Evolutionary conservation across 768 basidiomycete genomes (phyloP).

Genomic region (Ramaria rubella): DNA sequence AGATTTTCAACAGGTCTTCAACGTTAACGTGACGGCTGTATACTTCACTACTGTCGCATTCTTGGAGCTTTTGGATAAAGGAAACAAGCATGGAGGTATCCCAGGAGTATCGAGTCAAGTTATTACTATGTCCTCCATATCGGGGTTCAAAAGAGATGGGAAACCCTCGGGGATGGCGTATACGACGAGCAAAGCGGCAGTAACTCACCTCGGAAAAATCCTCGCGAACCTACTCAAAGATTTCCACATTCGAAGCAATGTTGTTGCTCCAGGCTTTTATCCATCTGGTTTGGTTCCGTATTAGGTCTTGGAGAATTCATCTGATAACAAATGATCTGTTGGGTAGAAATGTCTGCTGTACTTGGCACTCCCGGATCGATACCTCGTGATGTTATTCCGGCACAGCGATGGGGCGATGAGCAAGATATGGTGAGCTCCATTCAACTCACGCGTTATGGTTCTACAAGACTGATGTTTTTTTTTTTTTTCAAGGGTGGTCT

Average conservation of each 20-base stretch:
- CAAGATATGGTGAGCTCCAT: constrained; percentile 24
- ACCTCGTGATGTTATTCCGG: constrained; percentile 47
- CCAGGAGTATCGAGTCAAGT: constrained; percentile 50
- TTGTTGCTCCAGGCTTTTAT: constrained; percentile 72
- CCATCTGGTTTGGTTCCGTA: constrained; percentile 53
- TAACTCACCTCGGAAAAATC: constrained; percentile 69
- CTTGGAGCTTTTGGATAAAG: constrained; percentile 69
- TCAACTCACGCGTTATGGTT: background rate
- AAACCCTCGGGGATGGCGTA: constrained; percentile 54
- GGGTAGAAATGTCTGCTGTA: constrained; percentile 59
- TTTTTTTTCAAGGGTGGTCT: constrained; percentile 72
- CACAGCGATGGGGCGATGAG: constrained; percentile 55
- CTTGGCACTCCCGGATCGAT: constrained; percentile 34
- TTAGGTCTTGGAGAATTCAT: constrained; percentile 1
- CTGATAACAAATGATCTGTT: too few relatives aligned
- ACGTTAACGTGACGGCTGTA: constrained; percentile 62
- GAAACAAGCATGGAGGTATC: constrained; percentile 39
- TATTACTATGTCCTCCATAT: constrained; percentile 63
- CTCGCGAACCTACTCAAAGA: constrained; percentile 66
- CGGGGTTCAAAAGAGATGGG: constrained; percentile 60
- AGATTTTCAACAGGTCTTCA: constrained; percentile 62
- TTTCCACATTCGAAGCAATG: constrained; percentile 70
- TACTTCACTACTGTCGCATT: constrained; percentile 80
- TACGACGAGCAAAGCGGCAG: constrained; percentile 68
- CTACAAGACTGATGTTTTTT: constrained; percentile 46